phyloP scores from a whole-genome alignment of 768 basidiomycete species.

The Lyophyllum shimeji region DNA sequence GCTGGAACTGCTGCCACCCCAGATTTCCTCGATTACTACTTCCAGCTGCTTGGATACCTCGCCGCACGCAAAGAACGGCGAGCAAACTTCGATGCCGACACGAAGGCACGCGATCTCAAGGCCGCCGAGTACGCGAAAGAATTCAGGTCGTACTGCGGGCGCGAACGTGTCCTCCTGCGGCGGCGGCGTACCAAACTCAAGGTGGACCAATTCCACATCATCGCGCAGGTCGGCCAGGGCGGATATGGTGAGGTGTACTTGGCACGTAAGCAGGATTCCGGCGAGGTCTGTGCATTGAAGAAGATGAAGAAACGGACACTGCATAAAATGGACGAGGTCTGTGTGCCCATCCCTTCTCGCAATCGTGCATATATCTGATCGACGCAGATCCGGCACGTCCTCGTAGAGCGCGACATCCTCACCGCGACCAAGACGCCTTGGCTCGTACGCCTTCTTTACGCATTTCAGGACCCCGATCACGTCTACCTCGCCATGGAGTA shows the following conservation, averaged over 20 bases:
- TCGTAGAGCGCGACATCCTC: constrained; percentile 96
- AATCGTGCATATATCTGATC: neutral
- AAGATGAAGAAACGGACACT: constrained; percentile 95
- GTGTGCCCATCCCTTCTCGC: neutral
- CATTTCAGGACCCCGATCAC: constrained; percentile 89
- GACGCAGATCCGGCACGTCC: constrained; percentile 89
- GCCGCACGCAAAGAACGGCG: constrained; percentile 84
- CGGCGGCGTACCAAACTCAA: constrained; percentile 90
- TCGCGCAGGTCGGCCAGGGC: constrained; percentile 98
- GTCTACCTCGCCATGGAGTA: constrained; percentile 99
- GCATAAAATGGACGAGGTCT: constrained; percentile 97
- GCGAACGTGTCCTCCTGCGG: constrained; percentile 91
- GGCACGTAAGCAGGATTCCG: constrained; percentile 92
- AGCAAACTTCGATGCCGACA: constrained; percentile 80
- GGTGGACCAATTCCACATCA: constrained; percentile 96
- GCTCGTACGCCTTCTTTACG: constrained; percentile 93
- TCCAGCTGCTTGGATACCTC: constrained; percentile 90
- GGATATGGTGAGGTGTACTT: constrained; percentile 98
- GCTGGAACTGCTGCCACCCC: neutral
- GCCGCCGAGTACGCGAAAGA: constrained; percentile 67
- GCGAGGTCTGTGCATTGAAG: constrained; percentile 96
- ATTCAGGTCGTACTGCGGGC: constrained; percentile 89
- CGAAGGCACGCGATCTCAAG: constrained; percentile 60
- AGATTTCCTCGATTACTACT: constrained; percentile 99
- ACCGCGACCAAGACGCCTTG: constrained; percentile 97